Base-by-base conservation (phyloP, 2,329 filamentous ascomycete species). In the Diaporthe sp. region DNA sequence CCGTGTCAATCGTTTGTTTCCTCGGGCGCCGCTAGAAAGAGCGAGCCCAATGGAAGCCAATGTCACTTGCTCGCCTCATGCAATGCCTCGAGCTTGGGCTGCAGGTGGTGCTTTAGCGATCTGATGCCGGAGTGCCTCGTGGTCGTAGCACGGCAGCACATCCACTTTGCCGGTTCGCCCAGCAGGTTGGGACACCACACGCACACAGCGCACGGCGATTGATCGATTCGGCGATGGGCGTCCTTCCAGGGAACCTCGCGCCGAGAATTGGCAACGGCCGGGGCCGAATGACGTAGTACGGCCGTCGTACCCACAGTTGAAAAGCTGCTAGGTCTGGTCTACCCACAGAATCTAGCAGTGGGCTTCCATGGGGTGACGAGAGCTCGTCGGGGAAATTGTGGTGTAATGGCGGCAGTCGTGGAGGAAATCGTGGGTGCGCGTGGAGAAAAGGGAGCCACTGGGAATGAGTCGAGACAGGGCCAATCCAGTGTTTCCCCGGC, bases 381-480 rank as follows among this genome's bases (percentile, higher is more conserved):
- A 57, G 37, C 17, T 70, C 34, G 58, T 65, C 65, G 65, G 75
- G 75, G 72, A 74, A 65, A 71, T 74, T 76, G 72, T 71, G 72
- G 75, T 74, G 75, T 39, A 70, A 61, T 49, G 55, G 67, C 28
- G 75, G 39, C 60, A 61, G 62, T 53, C 62, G 55, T 71, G 72
- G 72, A 58, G 57, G 53, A 28, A 44, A 55, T 53, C 65, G 65
- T 70, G 57, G 46, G 57, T 65, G 71, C 57, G 44, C 71, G 71
- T 71, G 72, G 72, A 70, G 51, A 70, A 51, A 34, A n/a, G 17
- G 53, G 34, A 25, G 31, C 62, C 55, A 19, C 39, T n/a, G 25
- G 19, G 37, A 74, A 70, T 61, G 72, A 61, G 42, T 74, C 72
- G 61, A 42, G 42, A 70, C 51, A 58, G 44, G 62, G 37, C 51